Evolutionary conservation across 805 yeast species (phyloP), one percentile per base, ranked within the genome.

Genomic region (Blastobotrys muscicola): DNA sequence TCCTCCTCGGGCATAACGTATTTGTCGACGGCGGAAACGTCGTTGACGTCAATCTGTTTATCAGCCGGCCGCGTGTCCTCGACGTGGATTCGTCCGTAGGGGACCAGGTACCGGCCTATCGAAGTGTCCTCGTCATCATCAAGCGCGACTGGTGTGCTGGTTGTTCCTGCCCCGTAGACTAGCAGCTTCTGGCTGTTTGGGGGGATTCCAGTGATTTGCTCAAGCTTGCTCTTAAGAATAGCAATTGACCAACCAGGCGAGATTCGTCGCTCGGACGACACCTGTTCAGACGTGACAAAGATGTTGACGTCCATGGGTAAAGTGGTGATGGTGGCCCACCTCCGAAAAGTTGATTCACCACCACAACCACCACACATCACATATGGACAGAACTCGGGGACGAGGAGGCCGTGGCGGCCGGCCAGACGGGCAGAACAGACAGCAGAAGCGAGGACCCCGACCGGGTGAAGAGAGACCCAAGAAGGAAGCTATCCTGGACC

Each of bases 401-500:
- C 39, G 46, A 14, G 45, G 39, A 36, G 36, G 38, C 37, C 46
- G 46, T 26, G 48, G 45, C 32, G 50, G 49, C 10, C 47, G 49
- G 14, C 33, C 45, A 16, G 51, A 49, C 16, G 44, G 46, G 9
- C 37, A 38, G 20, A 42, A 44, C 45, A 49, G 26, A 48, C 49
- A 43, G 35, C 50, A 51, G 48, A 11, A n/a, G 29, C 15, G 33
- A 37, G 11, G 29, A 41, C 53, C 46, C 5, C 42, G 54, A 37
- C 43, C 50, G 34, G 56, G 50, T 36, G 50, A 50, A 48, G 55
- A 34, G 26, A 53, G 57, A 36, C 97, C 97, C 32, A 84, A 83
- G 68, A 82, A 86, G 64, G 96, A 89, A 50, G 94, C 95, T 15
- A 85, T 89, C 47, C 69, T 86, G 44, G 87, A 89, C 60, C 69